Evolutionary conservation across 495 filamentous ascomycete species (phyloP), one percentile per base, ranked within the genome.

Genomic region (Trichoderma orchidacearum): DNA sequence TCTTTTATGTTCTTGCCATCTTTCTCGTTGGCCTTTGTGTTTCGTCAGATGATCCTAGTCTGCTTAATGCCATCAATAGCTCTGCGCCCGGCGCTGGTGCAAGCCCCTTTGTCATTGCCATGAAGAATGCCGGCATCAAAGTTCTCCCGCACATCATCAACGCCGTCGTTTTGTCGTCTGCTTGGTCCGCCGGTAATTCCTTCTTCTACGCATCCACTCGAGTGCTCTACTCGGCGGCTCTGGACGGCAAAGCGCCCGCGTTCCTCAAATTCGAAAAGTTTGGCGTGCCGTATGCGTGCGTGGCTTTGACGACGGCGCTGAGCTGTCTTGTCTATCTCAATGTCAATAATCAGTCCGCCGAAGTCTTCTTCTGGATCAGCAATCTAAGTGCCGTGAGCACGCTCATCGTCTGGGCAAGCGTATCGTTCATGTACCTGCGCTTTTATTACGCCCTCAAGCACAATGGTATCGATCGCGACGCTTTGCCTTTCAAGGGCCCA

Each of bases 191-290:
- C 23, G 86, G 80, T 41, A 93, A 93, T 62, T 83, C 85, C 2
- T 89, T 86, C 74, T 74, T 90, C 54, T 92, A 88, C 71, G 87
- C 84, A 31, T 86, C 84, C 9, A 85, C 83, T 0, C 80, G 88
- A 17, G 85, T 84, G 57, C 75, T 91, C 7, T 85, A 86, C 62
- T 82, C 81, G 18, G 76, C 87, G 59, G 83, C 85, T 1, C 55
- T 66, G 9, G 72, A 83, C 54, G 77, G 83, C 7, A 80, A 84
- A 34, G 86, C 86, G 0, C 87, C 86, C 9, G 51, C 51, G 11
- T 15, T 74, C 3, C 68, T 83, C 5, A 82, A 82, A 57, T 65
- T 58, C 9, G 71, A 83, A 28, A 72, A 84, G 7, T 72, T 84
- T 28, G 71, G 83, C 8, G 75, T 83, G 0, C 82, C 83, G 60